These are phyloP conservation scores for Auriscalpium orientale DNA, from an alignment of 768 basidiomycete genomes.

Conservation along the genomic window DNA sequence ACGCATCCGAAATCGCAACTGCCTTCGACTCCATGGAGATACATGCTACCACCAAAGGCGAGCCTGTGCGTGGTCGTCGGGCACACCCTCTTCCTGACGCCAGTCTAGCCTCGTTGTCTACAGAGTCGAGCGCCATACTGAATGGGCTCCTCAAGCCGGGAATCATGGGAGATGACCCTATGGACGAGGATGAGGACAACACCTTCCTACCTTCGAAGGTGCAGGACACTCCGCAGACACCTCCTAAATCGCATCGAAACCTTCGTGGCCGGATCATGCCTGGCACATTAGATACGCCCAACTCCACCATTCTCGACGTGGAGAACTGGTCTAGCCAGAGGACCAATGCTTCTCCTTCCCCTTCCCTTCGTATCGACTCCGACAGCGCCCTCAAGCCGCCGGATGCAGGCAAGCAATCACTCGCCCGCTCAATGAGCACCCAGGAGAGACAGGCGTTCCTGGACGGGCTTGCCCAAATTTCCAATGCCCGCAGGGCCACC, in stretches of 20 bases:
- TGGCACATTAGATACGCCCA: constrained; percentile 10
- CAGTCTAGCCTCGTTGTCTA: constrained; percentile 44
- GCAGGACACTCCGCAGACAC: not conserved
- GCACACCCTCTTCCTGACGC: constrained; percentile 25
- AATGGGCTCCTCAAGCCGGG: constrained; percentile 38
- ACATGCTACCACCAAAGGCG: constrained; percentile 5
- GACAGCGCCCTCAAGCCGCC: not conserved
- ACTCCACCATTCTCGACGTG: constrained; percentile 6
- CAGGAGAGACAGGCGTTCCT: constrained; percentile 11
- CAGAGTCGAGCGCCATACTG: constrained; percentile 40
- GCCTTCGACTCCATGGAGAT: constrained; percentile 10
- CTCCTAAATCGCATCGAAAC: not conserved
- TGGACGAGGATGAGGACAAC: constrained; percentile 14
- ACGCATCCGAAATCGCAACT: constrained; percentile 1
- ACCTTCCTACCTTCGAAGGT: not conserved
- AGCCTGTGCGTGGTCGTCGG: constrained; percentile 19
- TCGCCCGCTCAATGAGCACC: constrained; percentile 12
- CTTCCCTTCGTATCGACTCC: not conserved
- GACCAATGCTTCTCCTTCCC: not conserved
- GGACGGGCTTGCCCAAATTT: constrained; percentile 9
- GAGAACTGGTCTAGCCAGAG: not conserved
- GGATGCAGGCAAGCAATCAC: not conserved
- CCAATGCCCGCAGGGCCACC: constrained; percentile 8
- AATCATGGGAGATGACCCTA: constrained; percentile 27
- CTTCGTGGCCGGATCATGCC: constrained; percentile 13